Conservation (phyloP, 768 basidiomycete genomes). For the Zangia roseola region DNA sequence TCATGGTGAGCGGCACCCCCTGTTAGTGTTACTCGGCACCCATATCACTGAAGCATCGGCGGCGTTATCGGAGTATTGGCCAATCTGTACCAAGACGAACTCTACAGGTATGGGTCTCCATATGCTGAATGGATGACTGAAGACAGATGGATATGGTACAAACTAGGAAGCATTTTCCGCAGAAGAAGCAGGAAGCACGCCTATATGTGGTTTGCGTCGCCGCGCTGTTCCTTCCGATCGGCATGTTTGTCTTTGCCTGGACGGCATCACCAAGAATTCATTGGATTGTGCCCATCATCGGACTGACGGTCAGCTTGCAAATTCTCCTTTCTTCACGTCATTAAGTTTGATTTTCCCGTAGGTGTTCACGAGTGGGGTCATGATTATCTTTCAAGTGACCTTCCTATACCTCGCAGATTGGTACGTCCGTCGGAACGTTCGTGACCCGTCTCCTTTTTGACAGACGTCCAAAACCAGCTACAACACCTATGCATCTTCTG, state of each 20-base stretch:
- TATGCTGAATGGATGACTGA: conserved; percentile 10
- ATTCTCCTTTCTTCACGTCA: not conserved
- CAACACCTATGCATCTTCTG: conserved; percentile 50
- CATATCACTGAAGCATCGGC: conserved; percentile 45
- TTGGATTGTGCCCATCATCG: conserved; percentile 49
- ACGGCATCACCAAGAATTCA: conserved; percentile 52
- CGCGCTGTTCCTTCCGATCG: conserved; percentile 50
- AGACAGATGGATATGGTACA: conserved; percentile 1
- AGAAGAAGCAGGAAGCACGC: conserved; percentile 53
- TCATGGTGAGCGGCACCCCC: conserved; percentile 49
- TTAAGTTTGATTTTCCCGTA: conserved; percentile 10
- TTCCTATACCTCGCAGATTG: conserved; percentile 54
- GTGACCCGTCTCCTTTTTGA: not conserved
- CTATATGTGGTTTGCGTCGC: conserved; percentile 55
- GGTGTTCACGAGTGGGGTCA: conserved; percentile 40
- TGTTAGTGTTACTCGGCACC: not conserved
- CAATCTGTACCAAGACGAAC: conserved; percentile 47
- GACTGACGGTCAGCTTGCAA: conserved; percentile 18
- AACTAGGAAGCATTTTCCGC: conserved; percentile 17
- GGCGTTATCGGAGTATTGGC: conserved; percentile 42
- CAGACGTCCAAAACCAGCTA: conserved; percentile 27
- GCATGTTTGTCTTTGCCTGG: conserved; percentile 73
- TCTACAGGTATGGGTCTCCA: conserved; percentile 40
- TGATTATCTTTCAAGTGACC: conserved; percentile 44
- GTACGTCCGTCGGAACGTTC: conserved; percentile 24